phyloP scores from a whole-genome alignment of 768 basidiomycete species.

The Gyrodon lividus region DNA sequence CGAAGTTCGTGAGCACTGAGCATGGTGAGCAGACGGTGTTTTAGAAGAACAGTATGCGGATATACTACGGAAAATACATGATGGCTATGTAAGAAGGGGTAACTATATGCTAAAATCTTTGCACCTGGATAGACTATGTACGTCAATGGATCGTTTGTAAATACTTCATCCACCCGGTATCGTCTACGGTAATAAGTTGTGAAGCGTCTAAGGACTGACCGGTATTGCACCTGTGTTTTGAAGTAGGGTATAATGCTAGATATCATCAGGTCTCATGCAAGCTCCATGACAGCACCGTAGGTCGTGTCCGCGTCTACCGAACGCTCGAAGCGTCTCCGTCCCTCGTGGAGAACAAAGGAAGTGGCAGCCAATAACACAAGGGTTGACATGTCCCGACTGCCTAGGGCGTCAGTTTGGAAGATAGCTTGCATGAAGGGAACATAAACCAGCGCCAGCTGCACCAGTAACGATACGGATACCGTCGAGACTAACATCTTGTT shows the following conservation, averaged over 20 bases:
- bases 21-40: neutral
- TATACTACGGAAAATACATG: neutral
- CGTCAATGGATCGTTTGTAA: neutral
- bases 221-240: too few relatives aligned
- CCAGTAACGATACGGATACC: slow-evolving; percentile 80
- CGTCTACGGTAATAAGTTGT: neutral
- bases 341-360: slow-evolving; percentile 75
- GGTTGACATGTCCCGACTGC: slow-evolving; percentile 62
- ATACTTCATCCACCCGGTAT: neutral
- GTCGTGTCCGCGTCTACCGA: slow-evolving; percentile 52
- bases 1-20: neutral
- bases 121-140: slow-evolving; percentile 3
- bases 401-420: slow-evolving; percentile 90
- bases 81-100: slow-evolving; percentile 4
- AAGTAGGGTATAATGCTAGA: neutral
- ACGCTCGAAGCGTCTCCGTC: slow-evolving; percentile 74
- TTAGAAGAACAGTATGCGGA: neutral
- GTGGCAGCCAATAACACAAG: slow-evolving; percentile 65
- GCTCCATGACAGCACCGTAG: slow-evolving; percentile 51
- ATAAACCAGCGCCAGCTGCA: slow-evolving; percentile 85
- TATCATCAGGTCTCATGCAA: slow-evolving; percentile 43
- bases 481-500: slow-evolving; percentile 91
- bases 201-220: neutral
- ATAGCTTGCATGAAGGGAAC: slow-evolving; percentile 87
- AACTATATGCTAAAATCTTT: slow-evolving; percentile 8